Conservation (phyloP, 1,284 basidiomycete species). For the Pseudozyma thailandica region DNA sequence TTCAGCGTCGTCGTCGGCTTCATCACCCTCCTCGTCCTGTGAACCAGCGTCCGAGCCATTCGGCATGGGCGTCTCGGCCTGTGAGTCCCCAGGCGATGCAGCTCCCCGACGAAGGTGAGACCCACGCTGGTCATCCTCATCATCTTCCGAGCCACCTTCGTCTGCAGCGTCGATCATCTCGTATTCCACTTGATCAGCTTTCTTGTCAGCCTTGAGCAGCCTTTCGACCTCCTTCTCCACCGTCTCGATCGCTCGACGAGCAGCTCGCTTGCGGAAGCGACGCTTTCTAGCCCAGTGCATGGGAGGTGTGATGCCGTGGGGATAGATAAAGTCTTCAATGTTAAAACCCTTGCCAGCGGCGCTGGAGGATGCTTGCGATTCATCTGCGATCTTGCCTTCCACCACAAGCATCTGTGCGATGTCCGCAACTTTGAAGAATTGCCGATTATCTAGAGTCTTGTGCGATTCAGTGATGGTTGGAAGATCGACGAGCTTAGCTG, state of each 20-base stretch:
- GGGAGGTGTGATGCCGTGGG: conserved; percentile 94
- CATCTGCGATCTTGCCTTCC: conserved; percentile 55
- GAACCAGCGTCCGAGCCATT: conserved; percentile 31
- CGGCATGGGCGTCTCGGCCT: conserved; percentile 39
- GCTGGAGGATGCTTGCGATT: conserved; percentile 78
- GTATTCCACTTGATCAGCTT: conserved; percentile 76
- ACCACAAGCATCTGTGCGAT: conserved; percentile 77
- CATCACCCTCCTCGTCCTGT: conserved; percentile 42
- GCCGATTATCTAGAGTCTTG: conserved; percentile 92
- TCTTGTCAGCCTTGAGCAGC: conserved; percentile 84
- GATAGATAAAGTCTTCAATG: conserved; percentile 96
- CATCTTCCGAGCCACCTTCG: conserved; percentile 56
- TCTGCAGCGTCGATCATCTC: conserved; percentile 63
- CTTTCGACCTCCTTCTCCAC: conserved; percentile 97
- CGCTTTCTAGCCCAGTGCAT: conserved; percentile 90
- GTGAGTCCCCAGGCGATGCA: conserved; percentile 43
- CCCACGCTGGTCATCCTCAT: conserved; percentile 44
- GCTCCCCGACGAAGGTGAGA: conserved; percentile 45
- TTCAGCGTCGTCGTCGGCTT: conserved; percentile 23
- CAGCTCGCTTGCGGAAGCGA: conserved; percentile 88
- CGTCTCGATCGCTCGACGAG: conserved; percentile 91
- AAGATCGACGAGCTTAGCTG: conserved; percentile 93
- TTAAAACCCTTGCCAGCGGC: conserved; percentile 77
- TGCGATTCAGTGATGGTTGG: conserved; percentile 94
- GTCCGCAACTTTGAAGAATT: conserved; percentile 96